Conservation (phyloP, 441 rosid species). For the Adansonia grandidieri region DNA sequence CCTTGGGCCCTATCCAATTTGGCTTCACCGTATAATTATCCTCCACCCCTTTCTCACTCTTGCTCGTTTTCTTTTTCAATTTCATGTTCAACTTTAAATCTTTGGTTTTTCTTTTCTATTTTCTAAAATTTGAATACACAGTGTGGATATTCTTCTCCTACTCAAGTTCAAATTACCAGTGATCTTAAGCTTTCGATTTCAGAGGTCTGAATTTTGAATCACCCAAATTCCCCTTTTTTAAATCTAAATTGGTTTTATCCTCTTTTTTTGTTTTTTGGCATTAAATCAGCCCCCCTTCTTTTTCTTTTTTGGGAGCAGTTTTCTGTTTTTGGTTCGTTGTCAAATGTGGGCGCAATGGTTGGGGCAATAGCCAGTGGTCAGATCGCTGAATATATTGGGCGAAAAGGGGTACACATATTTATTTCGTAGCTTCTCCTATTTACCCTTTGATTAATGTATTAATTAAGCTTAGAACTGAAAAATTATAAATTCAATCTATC, state of each 20-base stretch:
- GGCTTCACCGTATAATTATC: constrained; percentile 58
- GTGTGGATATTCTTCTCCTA: constrained; percentile 79
- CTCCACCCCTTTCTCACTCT: background rate
- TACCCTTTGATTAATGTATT: background rate
- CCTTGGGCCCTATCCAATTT: constrained; percentile 73
- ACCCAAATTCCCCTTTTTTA: background rate
- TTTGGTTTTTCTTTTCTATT: background rate
- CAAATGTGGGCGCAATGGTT: constrained; percentile 84
- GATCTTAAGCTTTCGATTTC: constrained; percentile 66
- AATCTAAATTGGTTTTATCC: background rate
- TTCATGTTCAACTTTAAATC: background rate
- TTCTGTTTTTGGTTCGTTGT: constrained; percentile 70
- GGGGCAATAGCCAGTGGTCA: constrained; percentile 85
- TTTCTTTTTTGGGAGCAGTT: constrained; percentile 40
- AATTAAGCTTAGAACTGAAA: background rate
- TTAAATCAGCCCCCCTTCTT: background rate
- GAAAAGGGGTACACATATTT: constrained; percentile 66
- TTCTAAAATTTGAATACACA: constrained; percentile 19
- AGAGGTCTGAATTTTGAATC: constrained; percentile 42
- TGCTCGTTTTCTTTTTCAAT: background rate
- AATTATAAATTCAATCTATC: background rate
- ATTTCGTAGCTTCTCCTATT: background rate
- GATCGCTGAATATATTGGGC: constrained; percentile 76
- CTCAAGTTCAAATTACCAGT: constrained; percentile 55
- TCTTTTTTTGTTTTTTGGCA: background rate